Percentiles rank a stretch among this genome's conserved stretches.
Conservation (phyloP, 495 filamentous ascomycete genomes). For the Friedmanniomyces endolithicus region DNA sequence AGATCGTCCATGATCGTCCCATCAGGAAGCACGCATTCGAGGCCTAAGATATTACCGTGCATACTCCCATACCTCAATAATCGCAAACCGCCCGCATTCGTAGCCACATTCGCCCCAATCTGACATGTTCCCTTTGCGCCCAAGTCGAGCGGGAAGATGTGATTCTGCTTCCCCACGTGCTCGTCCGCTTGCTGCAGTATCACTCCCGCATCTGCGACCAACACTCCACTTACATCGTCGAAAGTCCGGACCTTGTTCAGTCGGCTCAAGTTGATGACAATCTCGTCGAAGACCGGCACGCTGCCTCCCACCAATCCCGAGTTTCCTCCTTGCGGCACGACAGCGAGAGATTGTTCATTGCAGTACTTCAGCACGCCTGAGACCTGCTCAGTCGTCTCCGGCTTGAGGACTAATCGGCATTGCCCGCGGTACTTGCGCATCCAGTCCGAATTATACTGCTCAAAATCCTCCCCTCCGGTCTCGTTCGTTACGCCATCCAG, state of each 20-base stretch:
- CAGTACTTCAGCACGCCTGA: conserved; percentile 84
- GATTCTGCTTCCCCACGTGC: conserved; percentile 60
- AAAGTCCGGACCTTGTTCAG: conserved; percentile 89
- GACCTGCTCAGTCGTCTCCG: conserved; percentile 66
- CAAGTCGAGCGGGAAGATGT: conserved; percentile 90
- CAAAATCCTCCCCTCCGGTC: conserved; percentile 54
- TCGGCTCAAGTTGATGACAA: conserved; percentile 74
- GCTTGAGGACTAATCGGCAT: conserved; percentile 74
- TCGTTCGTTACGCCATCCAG: conserved; percentile 68
- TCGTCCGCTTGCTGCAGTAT: conserved; percentile 81
- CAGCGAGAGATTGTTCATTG: conserved; percentile 78
- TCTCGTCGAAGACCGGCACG: conserved; percentile 94
- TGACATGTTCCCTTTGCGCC: conserved; percentile 97
- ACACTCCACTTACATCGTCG: conserved; percentile 78
- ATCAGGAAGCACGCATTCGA: conserved; percentile 86
- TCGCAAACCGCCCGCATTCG: conserved; percentile 85
- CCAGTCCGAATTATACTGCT: conserved; percentile 94
- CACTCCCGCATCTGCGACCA: conserved; percentile 81
- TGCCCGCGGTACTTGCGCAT: conserved; percentile 98
- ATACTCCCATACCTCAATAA: conserved; percentile 86
- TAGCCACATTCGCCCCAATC: conserved; percentile 94
- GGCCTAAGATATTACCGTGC: conserved; percentile 80
- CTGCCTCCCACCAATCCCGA: conserved; percentile 90
- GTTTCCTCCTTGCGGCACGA: conserved; percentile 97
- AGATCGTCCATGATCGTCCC: conserved; percentile 85